Conservation (phyloP, 768 basidiomycete species). For the Saitozyma podzolica region DNA sequence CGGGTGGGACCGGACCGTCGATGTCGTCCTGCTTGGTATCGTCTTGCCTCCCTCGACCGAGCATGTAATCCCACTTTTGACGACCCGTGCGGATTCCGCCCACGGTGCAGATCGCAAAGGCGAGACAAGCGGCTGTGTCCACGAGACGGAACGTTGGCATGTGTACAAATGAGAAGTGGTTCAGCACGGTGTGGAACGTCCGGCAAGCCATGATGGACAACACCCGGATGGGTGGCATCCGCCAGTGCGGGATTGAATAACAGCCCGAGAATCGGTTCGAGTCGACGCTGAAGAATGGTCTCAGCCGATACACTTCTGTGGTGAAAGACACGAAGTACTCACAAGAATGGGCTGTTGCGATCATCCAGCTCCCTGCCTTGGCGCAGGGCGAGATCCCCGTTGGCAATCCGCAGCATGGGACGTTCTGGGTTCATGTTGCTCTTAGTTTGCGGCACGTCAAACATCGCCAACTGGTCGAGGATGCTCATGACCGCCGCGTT, state of each 20-base stretch:
- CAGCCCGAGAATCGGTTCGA: constrained; percentile 48
- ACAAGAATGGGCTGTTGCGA: constrained; percentile 48
- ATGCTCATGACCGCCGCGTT: constrained; percentile 21
- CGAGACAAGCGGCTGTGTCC: constrained; percentile 50
- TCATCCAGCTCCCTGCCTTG: constrained; percentile 35
- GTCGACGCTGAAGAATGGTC: constrained; percentile 2
- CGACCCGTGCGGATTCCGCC: constrained; percentile 31
- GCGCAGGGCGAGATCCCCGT: constrained; percentile 10
- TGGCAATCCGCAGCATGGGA: constrained; percentile 42
- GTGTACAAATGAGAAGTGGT: constrained; percentile 54
- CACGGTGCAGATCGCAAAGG: constrained; percentile 54
- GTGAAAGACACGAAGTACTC: constrained; percentile 8
- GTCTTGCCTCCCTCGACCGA: background rate
- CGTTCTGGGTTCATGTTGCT: constrained; percentile 46
- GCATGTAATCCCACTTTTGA: background rate
- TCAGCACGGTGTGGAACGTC: constrained; percentile 49
- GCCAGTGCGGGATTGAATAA: constrained; percentile 53
- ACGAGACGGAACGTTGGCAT: constrained; percentile 52
- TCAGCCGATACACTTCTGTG: background rate
- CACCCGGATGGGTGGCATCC: constrained; percentile 46
- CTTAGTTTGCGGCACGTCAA: constrained; percentile 35
- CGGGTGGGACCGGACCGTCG: constrained; percentile 33
- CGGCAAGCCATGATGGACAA: constrained; percentile 52
- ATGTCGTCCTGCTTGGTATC: constrained; percentile 8
- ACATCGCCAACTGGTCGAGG: constrained; percentile 31